Percentiles rank a stretch among this genome's conserved stretches.
phyloP scores from a whole-genome alignment of 345 rosid species.

The Eutrema japonicum region DNA sequence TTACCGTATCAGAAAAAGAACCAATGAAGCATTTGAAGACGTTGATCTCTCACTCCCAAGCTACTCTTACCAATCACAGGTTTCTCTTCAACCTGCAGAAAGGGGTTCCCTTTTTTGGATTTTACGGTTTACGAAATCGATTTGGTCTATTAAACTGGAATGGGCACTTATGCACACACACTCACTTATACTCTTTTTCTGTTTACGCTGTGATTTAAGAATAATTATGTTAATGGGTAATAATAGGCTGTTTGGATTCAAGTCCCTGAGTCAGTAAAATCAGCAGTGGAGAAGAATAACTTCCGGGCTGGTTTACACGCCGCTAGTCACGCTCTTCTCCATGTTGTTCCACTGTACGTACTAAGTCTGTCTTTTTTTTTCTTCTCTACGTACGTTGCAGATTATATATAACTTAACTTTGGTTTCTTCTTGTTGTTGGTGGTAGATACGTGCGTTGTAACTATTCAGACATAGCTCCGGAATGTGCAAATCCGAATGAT shows the following conservation, averaged over 20 bases:
- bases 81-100: conserved; percentile 33
- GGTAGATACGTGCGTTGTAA: conserved; percentile 73
- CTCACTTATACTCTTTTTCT: not conserved
- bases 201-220: not conserved
- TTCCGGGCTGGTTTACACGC: conserved; percentile 87
- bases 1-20: conserved; percentile 57
- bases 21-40: conserved; percentile 52
- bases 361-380: not conserved
- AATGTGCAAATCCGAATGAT: conserved; percentile 77
- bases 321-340: conserved; percentile 88
- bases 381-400: not conserved
- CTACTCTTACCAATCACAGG: conserved; percentile 85
- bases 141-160: not conserved
- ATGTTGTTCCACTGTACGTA: conserved; percentile 78
- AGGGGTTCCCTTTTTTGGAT: not conserved
- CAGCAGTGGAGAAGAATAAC: conserved; percentile 46
- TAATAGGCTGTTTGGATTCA: conserved; percentile 89
- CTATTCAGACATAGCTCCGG: conserved; percentile 88
- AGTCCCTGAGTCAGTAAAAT: conserved; percentile 65
- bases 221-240: conserved; percentile 14
- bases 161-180: not conserved
- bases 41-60: conserved; percentile 75
- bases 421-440: not conserved
- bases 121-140: not conserved
- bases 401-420: not conserved